Evolutionary conservation across 2,329 filamentous ascomycete species (phyloP).

Genomic region (Trichoderma citrinoviride): DNA sequence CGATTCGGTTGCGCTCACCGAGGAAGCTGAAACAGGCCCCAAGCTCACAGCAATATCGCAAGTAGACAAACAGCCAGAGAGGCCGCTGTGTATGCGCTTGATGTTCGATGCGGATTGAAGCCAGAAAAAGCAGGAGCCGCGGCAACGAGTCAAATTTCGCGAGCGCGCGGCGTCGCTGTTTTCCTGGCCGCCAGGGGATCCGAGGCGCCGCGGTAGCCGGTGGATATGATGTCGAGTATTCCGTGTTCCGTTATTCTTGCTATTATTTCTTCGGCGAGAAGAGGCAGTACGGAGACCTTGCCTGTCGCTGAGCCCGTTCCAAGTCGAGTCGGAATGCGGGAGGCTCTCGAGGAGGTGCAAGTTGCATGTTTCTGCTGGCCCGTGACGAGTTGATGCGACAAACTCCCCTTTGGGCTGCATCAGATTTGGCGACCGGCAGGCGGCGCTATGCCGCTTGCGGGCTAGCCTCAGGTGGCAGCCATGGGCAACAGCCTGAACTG

Average conservation of each 20-base stretch:
- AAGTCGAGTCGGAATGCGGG: background rate
- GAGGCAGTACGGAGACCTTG: slow-evolving; percentile 1
- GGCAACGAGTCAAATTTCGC: slow-evolving; percentile 16
- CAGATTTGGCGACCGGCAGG: slow-evolving; percentile 13
- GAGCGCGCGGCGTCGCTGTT: slow-evolving; percentile 13
- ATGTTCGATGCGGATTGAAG: background rate
- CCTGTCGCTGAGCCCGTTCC: slow-evolving; percentile 18
- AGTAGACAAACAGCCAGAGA: background rate
- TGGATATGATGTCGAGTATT: too few relatives aligned
- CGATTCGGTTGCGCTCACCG: slow-evolving; percentile 19
- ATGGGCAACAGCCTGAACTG: slow-evolving; percentile 32
- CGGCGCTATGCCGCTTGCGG: slow-evolving; percentile 13
- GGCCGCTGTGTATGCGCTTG: background rate
- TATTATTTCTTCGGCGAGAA: background rate
- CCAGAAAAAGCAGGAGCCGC: slow-evolving; percentile 9
- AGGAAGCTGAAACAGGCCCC: slow-evolving; percentile 4
- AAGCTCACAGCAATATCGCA: background rate
- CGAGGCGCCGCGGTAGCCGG: too few relatives aligned
- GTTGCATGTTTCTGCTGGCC: slow-evolving; percentile 30
- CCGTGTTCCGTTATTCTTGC: background rate
- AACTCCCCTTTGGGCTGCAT: slow-evolving; percentile 20
- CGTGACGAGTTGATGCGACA: slow-evolving; percentile 29
- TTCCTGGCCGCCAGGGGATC: slow-evolving; percentile 7
- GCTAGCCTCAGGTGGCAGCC: slow-evolving; percentile 29
- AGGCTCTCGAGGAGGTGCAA: slow-evolving; percentile 6